Evolutionary conservation across 768 basidiomycete species (phyloP), one percentile per base, ranked within the genome.

Genomic region (Gelatoporia subvermispora): DNA sequence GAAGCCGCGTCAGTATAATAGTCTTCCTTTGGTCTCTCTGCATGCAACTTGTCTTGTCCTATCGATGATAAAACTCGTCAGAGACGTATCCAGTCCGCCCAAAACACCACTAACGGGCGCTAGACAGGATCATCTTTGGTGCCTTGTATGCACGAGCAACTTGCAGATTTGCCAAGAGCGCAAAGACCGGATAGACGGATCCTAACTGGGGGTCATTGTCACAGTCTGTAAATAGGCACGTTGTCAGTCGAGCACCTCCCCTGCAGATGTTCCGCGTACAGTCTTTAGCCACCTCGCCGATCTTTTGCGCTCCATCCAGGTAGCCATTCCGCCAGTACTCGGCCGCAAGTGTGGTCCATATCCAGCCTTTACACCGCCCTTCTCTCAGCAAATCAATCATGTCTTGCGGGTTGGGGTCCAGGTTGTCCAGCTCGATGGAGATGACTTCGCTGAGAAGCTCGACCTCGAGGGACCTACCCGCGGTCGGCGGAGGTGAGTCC

Each of bases 321-420:
- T 82, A 77, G 0, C 86, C 88, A 56, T 82, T 77, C 52, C 86
- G 71, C 87, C 91, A 92, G 60, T 95, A 94, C 67, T 94, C 93
- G 15, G 81, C 82, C 8, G 92, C 91, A 18, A 94, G 74, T 52
- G 81, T 82, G 1, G 87, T 82, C 90, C 90, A 94, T 10, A 85
- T 79, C 62, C 77, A 80, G 16, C 82, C 80, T 50, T 72, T 81
- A 47, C 85, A 88, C 47, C 83, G 79, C 0, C 84, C 85, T 24
- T 88, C 83, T 49, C 75, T 78, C 41, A 93, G 64, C 3, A 93
- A 65, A 56, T 86, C 82, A 42, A 87, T 69, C 2, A 91, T 81
- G 51, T 88, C 85, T 52, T 85, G 81, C 7, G 85, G 81, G 59
- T 80, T 83, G 3, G 82, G 82, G 65, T 90, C 87, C 43, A 98